Conservation (phyloP, 352 stramenopile species). For the Globisporangium middletonii region DNA sequence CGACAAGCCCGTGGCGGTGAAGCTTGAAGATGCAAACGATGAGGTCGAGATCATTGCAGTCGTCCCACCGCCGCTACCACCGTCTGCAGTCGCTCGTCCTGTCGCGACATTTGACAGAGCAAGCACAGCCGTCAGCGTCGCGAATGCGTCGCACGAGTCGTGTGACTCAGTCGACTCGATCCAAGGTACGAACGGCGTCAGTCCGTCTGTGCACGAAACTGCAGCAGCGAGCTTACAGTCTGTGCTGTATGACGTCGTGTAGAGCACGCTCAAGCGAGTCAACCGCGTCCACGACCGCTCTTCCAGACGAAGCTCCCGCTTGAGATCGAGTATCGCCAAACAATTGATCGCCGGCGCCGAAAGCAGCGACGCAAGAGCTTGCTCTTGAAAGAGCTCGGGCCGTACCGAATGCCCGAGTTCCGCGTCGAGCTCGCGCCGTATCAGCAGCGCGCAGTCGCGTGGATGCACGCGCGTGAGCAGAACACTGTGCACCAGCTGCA, state of each 20-base stretch:
- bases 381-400: slow-evolving; percentile 31
- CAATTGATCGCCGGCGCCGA: slow-evolving; percentile 44
- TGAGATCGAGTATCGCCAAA: slow-evolving; percentile 50
- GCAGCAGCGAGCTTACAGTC: too few species aligned
- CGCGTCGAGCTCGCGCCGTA: slow-evolving; percentile 69
- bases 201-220: neutral
- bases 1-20: slow-evolving; percentile 10
- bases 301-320: slow-evolving; percentile 60
- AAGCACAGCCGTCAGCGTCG: neutral
- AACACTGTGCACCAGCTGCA: neutral
- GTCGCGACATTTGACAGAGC: neutral
- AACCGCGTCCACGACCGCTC: slow-evolving; percentile 7
- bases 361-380: slow-evolving; percentile 17
- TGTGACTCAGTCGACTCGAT: slow-evolving; percentile 7
- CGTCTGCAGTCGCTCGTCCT: neutral
- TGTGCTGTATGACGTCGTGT: neutral
- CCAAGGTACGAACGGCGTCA: slow-evolving; percentile 4
- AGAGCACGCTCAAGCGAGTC: neutral
- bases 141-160: slow-evolving; percentile 8
- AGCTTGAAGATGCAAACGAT: slow-evolving; percentile 7
- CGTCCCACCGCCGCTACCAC: neutral
- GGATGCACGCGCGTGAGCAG: slow-evolving; percentile 78
- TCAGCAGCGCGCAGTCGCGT: slow-evolving; percentile 81
- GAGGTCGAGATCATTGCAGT: neutral
- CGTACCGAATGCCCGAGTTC: slow-evolving; percentile 42